Evolutionary conservation across 768 basidiomycete genomes (phyloP), one percentile per base, ranked within the genome.

Genomic region (Mycena haematopus): DNA sequence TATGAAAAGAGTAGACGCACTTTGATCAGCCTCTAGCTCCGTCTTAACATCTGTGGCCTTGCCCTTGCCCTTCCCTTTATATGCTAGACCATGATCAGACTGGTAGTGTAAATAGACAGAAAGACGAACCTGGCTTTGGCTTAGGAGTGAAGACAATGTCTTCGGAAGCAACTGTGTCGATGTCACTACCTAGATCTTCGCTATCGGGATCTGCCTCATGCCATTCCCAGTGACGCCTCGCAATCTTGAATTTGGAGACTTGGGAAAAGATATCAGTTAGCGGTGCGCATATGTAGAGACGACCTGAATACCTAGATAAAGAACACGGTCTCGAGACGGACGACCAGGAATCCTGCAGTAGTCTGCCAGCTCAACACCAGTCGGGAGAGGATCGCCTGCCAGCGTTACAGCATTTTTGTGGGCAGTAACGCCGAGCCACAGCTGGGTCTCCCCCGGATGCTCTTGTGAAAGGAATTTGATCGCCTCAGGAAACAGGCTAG

Each of bases 211-310:
- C 31, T 10, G 15, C 52, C n/a, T n/a, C n/a, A n/a, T n/a, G n/a
- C 58, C 58, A 60, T 10, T 45, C 14, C 17, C 25, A 36, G 11
- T 9, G 35, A 0, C 42, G 10, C 17, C n/a, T 25, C 7, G 58
- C 10, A 17, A 60, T 60, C 25, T 36, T 45, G 22, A 24, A 0
- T 8, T 60, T 53, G 40, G 58, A 52, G 1, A 22, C 58, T 60
- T 4, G 14, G n/a, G 35, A 38, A 50, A n/a, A 4, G 47, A 10
- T 9, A 10, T 11, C 11, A 33, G 24, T 46, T 9, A 50, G 3
- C 11, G 14, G 25, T 19, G 24, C 1, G 11, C 6, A 24, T 36
- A 50, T 8, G 25, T 14, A 33, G 11, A 33, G 31, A 33, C 31
- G 6, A 6, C 36, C 13, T 36, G 36, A 36, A 15, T 15, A 62